phyloP scores from a whole-genome alignment of 2,329 filamentous ascomycete species.

The Malbranchea zuffiana region DNA sequence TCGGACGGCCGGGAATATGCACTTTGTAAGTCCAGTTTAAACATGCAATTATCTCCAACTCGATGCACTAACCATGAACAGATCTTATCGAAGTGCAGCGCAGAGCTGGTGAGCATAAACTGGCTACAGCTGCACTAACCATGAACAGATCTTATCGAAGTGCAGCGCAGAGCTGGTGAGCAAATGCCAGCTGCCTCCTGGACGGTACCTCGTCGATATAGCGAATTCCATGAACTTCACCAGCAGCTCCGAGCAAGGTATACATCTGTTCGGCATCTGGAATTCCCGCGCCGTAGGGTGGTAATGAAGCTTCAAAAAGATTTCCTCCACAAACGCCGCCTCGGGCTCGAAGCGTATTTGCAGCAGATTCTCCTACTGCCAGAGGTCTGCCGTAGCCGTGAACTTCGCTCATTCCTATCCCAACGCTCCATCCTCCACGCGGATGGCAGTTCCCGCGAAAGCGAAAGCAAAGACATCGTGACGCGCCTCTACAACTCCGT shows the following conservation, averaged over 20 bases:
- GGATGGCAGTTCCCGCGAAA: constrained; percentile 50
- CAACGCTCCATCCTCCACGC: constrained; percentile 63
- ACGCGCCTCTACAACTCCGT: constrained; percentile 93
- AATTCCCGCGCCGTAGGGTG: constrained; percentile 83
- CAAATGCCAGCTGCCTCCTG: constrained; percentile 95
- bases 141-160: constrained; percentile 69
- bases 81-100: constrained; percentile 83
- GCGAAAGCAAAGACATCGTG: constrained; percentile 70
- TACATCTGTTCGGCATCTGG: constrained; percentile 74
- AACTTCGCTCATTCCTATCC: constrained; percentile 83
- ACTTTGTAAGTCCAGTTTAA: constrained; percentile 47
- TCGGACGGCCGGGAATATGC: constrained; percentile 90
- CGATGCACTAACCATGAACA: constrained; percentile 18
- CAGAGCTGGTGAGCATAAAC: constrained; percentile 88
- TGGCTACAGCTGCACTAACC: constrained; percentile 51
- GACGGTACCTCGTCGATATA: constrained; percentile 86
- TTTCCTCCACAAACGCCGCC: constrained; percentile 78
- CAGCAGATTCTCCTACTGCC: constrained; percentile 71
- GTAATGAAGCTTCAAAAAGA: constrained; percentile 96
- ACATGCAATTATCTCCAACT: not conserved
- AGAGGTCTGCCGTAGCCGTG: constrained; percentile 86
- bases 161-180: constrained; percentile 78
- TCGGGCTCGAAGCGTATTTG: constrained; percentile 76
- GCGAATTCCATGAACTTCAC: constrained; percentile 92
- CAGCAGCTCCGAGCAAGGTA: constrained; percentile 78